A percentile compares a stretch with the other conserved stretches of the same genome.
These are phyloP conservation scores for Cornus controversa DNA, from an alignment of 148 eudicot genomes.

Conservation along the genomic window DNA sequence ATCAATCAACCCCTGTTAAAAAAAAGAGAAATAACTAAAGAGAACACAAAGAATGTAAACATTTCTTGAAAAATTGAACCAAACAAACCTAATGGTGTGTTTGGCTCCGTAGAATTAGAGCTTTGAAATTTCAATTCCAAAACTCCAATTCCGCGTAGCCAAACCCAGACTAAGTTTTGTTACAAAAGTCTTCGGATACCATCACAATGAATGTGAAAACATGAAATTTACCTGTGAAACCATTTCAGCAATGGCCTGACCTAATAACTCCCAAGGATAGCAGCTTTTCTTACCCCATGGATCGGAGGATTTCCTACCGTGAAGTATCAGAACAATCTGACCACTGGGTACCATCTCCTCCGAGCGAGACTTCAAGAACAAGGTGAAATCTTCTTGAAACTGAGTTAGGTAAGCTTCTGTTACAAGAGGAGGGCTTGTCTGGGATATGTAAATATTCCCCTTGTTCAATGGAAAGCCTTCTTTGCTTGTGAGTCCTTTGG, in stretches of 20 bases:
- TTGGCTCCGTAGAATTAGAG: no score
- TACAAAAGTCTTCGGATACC: no score
- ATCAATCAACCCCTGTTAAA: slow-evolving; percentile 21
- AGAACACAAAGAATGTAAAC: neutral
- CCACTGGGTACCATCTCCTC: slow-evolving; percentile 34
- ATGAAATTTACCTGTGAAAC: slow-evolving; percentile 23
- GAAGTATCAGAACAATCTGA: slow-evolving; percentile 26
- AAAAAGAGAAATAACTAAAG: neutral
- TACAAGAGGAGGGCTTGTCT: slow-evolving; percentile 30
- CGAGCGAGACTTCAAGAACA: slow-evolving; percentile 38
- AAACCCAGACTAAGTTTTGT: no score
- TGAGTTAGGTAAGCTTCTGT: slow-evolving; percentile 35
- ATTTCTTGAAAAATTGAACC: no score
- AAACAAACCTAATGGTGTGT: no score
- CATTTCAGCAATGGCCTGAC: slow-evolving; percentile 18
- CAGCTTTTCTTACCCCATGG: neutral
- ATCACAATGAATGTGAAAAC: no score
- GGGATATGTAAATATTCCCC: slow-evolving; percentile 35
- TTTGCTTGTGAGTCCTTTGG: slow-evolving; percentile 19
- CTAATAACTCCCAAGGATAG: slow-evolving; percentile 26
- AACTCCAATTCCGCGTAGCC: no score
- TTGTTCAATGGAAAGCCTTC: slow-evolving; percentile 37
- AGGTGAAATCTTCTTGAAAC: slow-evolving; percentile 32
- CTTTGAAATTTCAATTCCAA: no score
- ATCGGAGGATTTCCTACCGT: slow-evolving; percentile 29